A percentile compares a stretch with the other conserved stretches of the same genome.
These are phyloP conservation scores for Theobroma grandiflorum DNA, from an alignment of 441 rosid genomes.

Conservation along the genomic window DNA sequence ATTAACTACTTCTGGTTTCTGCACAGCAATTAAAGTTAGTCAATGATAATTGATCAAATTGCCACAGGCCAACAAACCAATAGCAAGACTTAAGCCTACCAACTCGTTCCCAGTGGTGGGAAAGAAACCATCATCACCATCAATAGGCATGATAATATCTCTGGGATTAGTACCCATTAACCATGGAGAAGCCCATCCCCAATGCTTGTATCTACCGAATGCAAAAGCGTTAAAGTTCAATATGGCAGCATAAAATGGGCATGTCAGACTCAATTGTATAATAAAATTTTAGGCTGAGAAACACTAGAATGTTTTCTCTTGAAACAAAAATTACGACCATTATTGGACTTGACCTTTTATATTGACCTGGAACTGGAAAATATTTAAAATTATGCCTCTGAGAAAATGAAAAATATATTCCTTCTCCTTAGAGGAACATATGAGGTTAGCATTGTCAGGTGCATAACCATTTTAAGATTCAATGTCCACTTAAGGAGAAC, in stretches of 20 bases:
- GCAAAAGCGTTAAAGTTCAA: slow-evolving; percentile 10
- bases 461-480: not conserved
- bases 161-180: slow-evolving; percentile 75
- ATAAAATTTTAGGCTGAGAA: not conserved
- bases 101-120: slow-evolving; percentile 90
- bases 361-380: slow-evolving; percentile 7
- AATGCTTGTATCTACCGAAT: slow-evolving; percentile 66
- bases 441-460: slow-evolving; percentile 2
- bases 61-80: slow-evolving; percentile 14
- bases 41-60: slow-evolving; percentile 23
- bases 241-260: slow-evolving; percentile 16
- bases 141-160: slow-evolving; percentile 79
- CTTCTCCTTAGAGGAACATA: slow-evolving; percentile 10
- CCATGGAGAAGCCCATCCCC: slow-evolving; percentile 95
- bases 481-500: not conserved
- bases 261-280: not conserved
- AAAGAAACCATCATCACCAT: slow-evolving; percentile 91
- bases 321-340: not conserved
- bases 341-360: slow-evolving; percentile 5
- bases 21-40: slow-evolving; percentile 34
- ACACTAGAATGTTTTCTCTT: not conserved
- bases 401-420: not conserved
- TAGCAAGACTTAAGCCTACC: slow-evolving; percentile 56
- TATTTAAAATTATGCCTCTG: not conserved
- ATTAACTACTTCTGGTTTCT: slow-evolving; percentile 91